A percentile compares a stretch with the other conserved stretches of the same genome.
Evolutionary conservation across 768 basidiomycete species (phyloP).

Genomic region (Lentinus brumalis): DNA sequence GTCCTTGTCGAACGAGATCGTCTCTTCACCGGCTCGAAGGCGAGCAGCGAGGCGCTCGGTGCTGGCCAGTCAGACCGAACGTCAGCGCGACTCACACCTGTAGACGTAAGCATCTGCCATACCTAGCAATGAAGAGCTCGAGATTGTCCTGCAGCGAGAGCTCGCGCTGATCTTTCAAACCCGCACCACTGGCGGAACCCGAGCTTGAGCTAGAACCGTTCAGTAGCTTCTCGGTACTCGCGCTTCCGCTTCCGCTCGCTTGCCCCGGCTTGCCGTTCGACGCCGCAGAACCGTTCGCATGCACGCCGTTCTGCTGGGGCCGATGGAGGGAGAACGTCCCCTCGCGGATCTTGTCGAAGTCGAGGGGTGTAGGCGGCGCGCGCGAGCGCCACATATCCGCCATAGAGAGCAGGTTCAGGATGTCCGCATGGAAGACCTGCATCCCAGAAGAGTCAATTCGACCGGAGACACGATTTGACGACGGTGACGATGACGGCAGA

Average conservation of each 20-base stretch:
- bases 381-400: slow-evolving; percentile 95
- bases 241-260: slow-evolving; percentile 19
- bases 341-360: slow-evolving; percentile 73
- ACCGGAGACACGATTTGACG: background rate
- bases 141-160: slow-evolving; percentile 81
- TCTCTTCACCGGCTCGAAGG: slow-evolving; percentile 63
- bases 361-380: slow-evolving; percentile 82
- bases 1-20: slow-evolving; percentile 94
- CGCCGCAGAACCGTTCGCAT: background rate
- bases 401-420: slow-evolving; percentile 89
- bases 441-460: background rate
- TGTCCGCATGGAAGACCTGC: slow-evolving; percentile 88
- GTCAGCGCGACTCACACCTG: background rate
- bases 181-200: slow-evolving; percentile 18
- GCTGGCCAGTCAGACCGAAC: slow-evolving; percentile 40
- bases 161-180: slow-evolving; percentile 81
- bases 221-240: slow-evolving; percentile 22
- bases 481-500: slow-evolving; percentile 30
- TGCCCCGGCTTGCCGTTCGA: slow-evolving; percentile 15
- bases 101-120: background rate
- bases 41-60: slow-evolving; percentile 78
- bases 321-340: slow-evolving; percentile 55
- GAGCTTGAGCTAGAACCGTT: slow-evolving; percentile 16
- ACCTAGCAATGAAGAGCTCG: slow-evolving; percentile 86
- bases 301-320: slow-evolving; percentile 18